Base-by-base conservation (phyloP, 495 filamentous ascomycete species). In the Neurospora tetraspora region DNA sequence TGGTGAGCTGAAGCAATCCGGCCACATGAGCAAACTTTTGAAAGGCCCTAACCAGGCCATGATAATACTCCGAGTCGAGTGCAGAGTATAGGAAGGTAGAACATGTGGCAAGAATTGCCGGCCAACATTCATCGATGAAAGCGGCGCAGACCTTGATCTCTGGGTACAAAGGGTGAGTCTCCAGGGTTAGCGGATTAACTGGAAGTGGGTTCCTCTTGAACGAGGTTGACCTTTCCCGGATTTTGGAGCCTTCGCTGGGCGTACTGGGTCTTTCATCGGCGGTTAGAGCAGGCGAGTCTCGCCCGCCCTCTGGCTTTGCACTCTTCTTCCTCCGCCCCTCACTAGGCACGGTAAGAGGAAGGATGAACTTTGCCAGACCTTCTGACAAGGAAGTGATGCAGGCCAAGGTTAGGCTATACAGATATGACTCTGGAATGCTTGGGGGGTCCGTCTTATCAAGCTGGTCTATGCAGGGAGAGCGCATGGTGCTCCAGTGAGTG, bases 1-100 rank as follows among this genome's bases (percentile, higher is more conserved):
- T 97, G 34, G 86, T 84, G 23, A 98, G 87, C 70, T 92, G 88
- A 23, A 99, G 84, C 71, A 99, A 84, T 16, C 96, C 96, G 27
- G 96, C 93, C 9, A 98, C 96, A 78, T 99, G 96, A 1, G 96
- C 91, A 77, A 99, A 91, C 76, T 97, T 97, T 77, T 99, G 96
- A 75, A 98, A 95, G 0, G 94, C 92, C 69, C 95, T 88, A n/a
- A 99, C 94, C 3, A 99, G 86, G 34, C 89, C 90, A 74, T 97
- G 94, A 74, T 97, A 98, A 73, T 94, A 97, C 47, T 97, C 95
- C n/a, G 93, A 90, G 77, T 98, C 96, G 11, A 99, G 82, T 0
- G 94, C 89, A 23, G 96, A 94, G 79, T 94, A 94, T 34, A 99
- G 80, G 80, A 98, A 98, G 1, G 95, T 98, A 0, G 96, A 98